Evolutionary conservation across 352 stramenopile genomes (phyloP).

Genomic region (Globisporangium ultimum): DNA sequence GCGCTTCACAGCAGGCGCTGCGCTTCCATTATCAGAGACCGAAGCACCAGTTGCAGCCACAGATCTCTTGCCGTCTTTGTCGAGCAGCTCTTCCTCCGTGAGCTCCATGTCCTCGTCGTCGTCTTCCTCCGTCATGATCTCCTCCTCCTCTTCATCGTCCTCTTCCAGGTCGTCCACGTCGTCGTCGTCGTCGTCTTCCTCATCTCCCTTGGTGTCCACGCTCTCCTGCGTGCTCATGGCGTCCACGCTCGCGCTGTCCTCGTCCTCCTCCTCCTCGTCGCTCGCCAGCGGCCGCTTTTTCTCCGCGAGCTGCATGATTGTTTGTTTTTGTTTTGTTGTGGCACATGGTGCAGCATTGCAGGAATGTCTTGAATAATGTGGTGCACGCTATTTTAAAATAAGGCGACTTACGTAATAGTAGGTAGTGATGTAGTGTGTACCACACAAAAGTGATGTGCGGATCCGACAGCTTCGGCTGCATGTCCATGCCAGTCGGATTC

Average conservation of each 20-base stretch:
- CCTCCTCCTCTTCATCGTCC: slow-evolving; percentile 17
- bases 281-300: neutral
- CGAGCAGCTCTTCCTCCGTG: slow-evolving; percentile 16
- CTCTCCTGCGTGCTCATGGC: slow-evolving; percentile 20
- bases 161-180: slow-evolving; percentile 38
- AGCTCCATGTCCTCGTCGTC: slow-evolving; percentile 25
- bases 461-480: too few relatives aligned
- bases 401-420: neutral
- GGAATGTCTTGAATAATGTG: neutral
- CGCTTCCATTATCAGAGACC: neutral
- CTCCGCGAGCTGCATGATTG: slow-evolving; percentile 2
- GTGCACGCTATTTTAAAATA: neutral
- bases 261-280: slow-evolving; percentile 16
- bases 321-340: neutral
- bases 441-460: neutral
- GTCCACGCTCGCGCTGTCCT: slow-evolving; percentile 11
- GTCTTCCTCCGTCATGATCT: slow-evolving; percentile 47
- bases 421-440: neutral
- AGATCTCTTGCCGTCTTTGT: slow-evolving; percentile 12
- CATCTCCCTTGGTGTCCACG: slow-evolving; percentile 26
- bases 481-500: neutral
- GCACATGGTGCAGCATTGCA: neutral
- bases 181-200: slow-evolving; percentile 34
- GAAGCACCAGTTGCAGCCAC: neutral
- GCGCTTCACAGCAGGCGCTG: neutral